These are phyloP conservation scores for Talaromyces sp. DNA, from an alignment of 2,329 filamentous ascomycete species.

Conservation along the genomic window DNA sequence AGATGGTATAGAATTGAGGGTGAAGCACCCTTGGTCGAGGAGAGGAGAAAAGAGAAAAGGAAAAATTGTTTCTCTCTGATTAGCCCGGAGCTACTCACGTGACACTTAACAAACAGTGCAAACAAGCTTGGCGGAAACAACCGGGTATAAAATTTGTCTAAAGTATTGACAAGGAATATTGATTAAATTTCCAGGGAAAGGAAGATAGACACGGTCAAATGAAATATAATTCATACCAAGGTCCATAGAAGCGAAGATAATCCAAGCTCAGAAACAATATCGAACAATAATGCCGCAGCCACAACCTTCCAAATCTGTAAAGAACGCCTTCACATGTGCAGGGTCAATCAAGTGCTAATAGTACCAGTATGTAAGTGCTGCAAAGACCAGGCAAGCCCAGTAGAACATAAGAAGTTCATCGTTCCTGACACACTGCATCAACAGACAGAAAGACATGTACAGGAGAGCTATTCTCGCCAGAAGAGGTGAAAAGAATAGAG, in stretches of 20 bases:
- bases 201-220: not conserved
- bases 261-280: not conserved
- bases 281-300: conserved; percentile 2
- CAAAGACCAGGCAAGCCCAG: conserved; percentile 6
- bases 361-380: conserved; percentile 11
- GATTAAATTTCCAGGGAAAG: not conserved
- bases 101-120: conserved; percentile 14
- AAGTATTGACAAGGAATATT: not conserved
- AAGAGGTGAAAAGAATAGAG: conserved; percentile 15
- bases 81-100: conserved; percentile 12
- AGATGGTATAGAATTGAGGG: conserved; percentile 8
- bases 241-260: not conserved
- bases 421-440: not conserved
- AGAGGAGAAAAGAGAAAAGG: conserved; percentile 5
- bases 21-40: conserved; percentile 18
- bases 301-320: conserved; percentile 2
- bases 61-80: conserved; percentile 17
- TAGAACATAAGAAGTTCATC: not conserved
- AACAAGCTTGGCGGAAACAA: not conserved
- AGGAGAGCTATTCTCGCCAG: conserved; percentile 1
- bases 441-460: not conserved
- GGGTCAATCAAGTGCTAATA: conserved; percentile 8
- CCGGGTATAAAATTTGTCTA: not conserved
- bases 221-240: not conserved
- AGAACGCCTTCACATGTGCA: conserved; percentile 13